Evolutionary conservation across 805 yeast species (phyloP).

Genomic region (Candida dajiaensis): DNA sequence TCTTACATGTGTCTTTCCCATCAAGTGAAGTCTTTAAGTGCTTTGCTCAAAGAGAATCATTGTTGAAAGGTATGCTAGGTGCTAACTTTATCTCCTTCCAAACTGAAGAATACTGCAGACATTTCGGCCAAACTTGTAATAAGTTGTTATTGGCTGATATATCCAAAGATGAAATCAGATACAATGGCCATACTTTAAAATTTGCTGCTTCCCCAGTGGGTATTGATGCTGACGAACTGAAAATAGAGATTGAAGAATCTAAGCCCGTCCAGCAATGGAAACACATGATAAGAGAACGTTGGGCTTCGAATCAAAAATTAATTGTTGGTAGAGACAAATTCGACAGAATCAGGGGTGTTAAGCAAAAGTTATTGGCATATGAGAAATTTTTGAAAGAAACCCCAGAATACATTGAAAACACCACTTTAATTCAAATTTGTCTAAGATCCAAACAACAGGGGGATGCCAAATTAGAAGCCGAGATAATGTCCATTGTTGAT

Average conservation of each 20-base stretch:
- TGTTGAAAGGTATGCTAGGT: constrained; percentile 80
- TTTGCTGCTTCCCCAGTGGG: constrained; percentile 70
- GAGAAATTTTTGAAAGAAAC: constrained; percentile 67
- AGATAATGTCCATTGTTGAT: constrained; percentile 70
- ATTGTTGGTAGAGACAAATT: constrained; percentile 86
- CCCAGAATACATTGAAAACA: constrained; percentile 62
- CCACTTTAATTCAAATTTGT: constrained; percentile 81
- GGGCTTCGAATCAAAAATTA: constrained; percentile 56
- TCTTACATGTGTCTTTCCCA: constrained; percentile 91
- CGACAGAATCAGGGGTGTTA: constrained; percentile 82
- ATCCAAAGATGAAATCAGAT: constrained; percentile 54
- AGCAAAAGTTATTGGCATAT: constrained; percentile 81
- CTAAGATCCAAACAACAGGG: constrained; percentile 37
- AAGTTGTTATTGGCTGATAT: constrained; percentile 80
- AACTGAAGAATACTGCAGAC: constrained; percentile 88
- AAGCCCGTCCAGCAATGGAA: constrained; percentile 62
- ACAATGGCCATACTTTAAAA: constrained; percentile 49
- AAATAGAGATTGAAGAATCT: constrained; percentile 34
- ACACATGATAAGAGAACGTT: constrained; percentile 63
- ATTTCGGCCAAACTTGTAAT: constrained; percentile 86
- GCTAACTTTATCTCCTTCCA: constrained; percentile 88
- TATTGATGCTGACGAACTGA: constrained; percentile 60
- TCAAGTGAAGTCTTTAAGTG: constrained; percentile 93
- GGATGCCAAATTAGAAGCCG: constrained; percentile 64
- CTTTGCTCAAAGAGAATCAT: constrained; percentile 74